Percentiles rank a stretch among this genome's conserved stretches.
phyloP scores from a whole-genome alignment of 495 filamentous ascomycete species.

The Penicillium mononematosum region DNA sequence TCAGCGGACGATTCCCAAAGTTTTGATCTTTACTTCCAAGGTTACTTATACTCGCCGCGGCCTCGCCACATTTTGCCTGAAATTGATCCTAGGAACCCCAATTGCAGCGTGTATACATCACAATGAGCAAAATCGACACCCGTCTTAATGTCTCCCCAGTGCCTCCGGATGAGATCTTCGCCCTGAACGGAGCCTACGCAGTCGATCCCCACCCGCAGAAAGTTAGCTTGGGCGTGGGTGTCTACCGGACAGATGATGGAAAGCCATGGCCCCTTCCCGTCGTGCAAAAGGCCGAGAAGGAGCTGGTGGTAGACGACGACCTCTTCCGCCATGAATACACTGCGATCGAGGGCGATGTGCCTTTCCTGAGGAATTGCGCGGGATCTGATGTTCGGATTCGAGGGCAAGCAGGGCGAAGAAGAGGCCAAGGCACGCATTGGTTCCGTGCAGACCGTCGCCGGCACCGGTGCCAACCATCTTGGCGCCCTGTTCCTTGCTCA shows the following conservation, averaged over 20 bases:
- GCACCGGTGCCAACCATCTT: constrained; percentile 86
- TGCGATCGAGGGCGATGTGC: constrained; percentile 47
- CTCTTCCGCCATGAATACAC: constrained; percentile 49
- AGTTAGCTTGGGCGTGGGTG: constrained; percentile 49
- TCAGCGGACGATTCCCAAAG: constrained; percentile 19
- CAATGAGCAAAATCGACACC: constrained; percentile 36
- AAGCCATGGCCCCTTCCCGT: constrained; percentile 53
- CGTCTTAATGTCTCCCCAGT: constrained; percentile 38
- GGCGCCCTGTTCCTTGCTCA: constrained; percentile 79
- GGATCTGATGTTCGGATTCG: constrained; percentile 50
- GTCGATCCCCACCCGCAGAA: constrained; percentile 46
- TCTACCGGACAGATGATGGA: constrained; percentile 53
- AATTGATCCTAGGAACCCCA: constrained; percentile 3
- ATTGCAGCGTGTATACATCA: constrained; percentile 14
- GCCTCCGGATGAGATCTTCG: constrained; percentile 51
- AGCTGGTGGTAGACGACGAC: constrained; percentile 38
- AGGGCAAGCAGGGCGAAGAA: constrained; percentile 28
- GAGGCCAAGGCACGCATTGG: constrained; percentile 41
- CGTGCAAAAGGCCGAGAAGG: constrained; percentile 46
- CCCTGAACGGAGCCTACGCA: constrained; percentile 43
- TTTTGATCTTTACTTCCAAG: constrained; percentile 7
- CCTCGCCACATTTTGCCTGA: constrained; percentile 6
- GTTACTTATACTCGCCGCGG: constrained; percentile 11
- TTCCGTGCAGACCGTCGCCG: constrained; percentile 76
- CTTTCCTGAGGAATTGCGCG: constrained; percentile 44